phyloP scores from a whole-genome alignment of 345 rosid genomes.

The Hibiscus trionum region DNA sequence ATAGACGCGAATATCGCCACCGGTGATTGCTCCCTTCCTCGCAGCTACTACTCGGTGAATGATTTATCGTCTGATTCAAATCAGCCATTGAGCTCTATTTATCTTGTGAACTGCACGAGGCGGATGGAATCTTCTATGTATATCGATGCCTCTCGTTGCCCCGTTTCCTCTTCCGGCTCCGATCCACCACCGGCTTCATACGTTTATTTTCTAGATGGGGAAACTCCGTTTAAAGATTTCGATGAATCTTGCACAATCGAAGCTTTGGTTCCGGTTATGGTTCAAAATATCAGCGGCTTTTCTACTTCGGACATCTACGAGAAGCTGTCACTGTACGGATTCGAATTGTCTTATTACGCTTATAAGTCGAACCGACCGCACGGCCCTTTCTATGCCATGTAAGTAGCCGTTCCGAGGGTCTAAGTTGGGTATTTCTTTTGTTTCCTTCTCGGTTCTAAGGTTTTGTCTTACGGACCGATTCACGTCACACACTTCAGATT shows the following conservation, averaged over 20 bases:
- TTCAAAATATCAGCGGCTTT: not conserved
- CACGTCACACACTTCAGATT: too few species aligned
- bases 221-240: not conserved
- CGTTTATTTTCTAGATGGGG: not conserved
- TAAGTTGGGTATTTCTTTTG: too few species aligned
- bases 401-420: not conserved
- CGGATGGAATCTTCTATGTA: not conserved
- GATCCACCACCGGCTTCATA: not conserved
- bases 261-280: not conserved
- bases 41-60: not conserved
- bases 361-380: too few species aligned
- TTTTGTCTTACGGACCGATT: too few species aligned
- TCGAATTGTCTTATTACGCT: not conserved
- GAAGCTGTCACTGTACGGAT: not conserved
- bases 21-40: conserved; percentile 4
- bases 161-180: not conserved
- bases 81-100: not conserved
- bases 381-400: not conserved
- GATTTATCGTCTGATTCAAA: too few species aligned
- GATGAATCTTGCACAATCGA: not conserved
- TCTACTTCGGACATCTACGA: not conserved
- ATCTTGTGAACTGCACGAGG: conserved; percentile 1
- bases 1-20: not conserved
- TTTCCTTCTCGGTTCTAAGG: too few species aligned
- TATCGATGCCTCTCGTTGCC: conserved; percentile 1